Base-by-base conservation (phyloP, 2,329 filamentous ascomycete genomes). In the Colletotrichum liaoningense region DNA sequence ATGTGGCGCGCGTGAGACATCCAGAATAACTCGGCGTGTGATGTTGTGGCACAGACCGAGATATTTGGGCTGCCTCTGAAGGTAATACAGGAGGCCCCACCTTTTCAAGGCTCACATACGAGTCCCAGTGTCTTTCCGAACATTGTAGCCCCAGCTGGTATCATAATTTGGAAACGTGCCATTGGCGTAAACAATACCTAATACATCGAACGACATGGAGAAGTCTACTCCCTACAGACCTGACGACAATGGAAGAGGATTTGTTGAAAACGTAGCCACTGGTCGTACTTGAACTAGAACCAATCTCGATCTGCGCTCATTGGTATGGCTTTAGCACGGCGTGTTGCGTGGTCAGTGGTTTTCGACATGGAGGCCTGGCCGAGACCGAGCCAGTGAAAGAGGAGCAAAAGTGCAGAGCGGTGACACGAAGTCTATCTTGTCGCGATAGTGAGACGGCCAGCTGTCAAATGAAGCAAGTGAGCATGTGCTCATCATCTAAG, bases 391-490 rank as follows among this genome's bases (percentile, higher is more conserved):
- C 56, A 62, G 66, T 70, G 26, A 62, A 26, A 35, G 46, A 30
- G 26, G 11, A n/a, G 46, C 42, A 59, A 63, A 33, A 24, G 19
- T 57, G 57, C 38, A 42, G 42, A 42, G 64, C 14, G 52, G 59
- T 64, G 49, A 55, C 60, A 65, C 35, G 42, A 63, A 69, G 58
- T 35, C 46, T 72, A 69, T 72, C 58, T 68, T 60, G 52, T 68
- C 49, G 63, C 26, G 22, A 67, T n/a, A 54, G 54, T 49, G 59
- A 33, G 64, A 72, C 59, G 24, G 69, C 24, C 56, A 60, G 60
- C 22, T 73, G 55, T 70, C 67, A 52, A 66, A 73, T 56, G 46
- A 38, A 70, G 67, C 19, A 73, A 65, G 55, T 73, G 70, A 57
- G 46, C 70, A 66, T 73, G 70, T 73, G 70, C 60, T 57, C 70